These are phyloP conservation scores for Kregervanrija pseudodelftensis DNA, from an alignment of 805 yeast species.

Conservation along the genomic window DNA sequence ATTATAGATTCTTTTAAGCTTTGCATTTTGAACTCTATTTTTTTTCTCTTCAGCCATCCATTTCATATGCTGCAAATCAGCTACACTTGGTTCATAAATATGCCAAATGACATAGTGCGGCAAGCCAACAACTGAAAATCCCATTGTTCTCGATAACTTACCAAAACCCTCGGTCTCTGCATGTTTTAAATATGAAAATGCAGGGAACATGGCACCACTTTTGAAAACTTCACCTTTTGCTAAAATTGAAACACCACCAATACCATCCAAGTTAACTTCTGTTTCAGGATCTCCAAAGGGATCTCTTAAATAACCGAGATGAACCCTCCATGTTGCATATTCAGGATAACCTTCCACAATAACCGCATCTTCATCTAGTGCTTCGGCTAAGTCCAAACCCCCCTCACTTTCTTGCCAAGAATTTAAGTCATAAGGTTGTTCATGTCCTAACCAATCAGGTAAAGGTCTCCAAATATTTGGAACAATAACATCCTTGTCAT, in stretches of 20 bases:
- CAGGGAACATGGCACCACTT: slow-evolving; percentile 91
- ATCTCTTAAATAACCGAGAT: slow-evolving; percentile 87
- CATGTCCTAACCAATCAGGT: slow-evolving; percentile 80
- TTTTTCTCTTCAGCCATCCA: slow-evolving; percentile 79
- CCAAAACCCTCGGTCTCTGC: slow-evolving; percentile 99
- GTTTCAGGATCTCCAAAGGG: slow-evolving; percentile 93
- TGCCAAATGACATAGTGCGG: slow-evolving; percentile 98
- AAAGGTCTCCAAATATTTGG: slow-evolving; percentile 92
- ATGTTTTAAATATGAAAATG: slow-evolving; percentile 90
- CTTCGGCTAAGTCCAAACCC: slow-evolving; percentile 67
- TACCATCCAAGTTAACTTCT: slow-evolving; percentile 91
- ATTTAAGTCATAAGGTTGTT: slow-evolving; percentile 79
- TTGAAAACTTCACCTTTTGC: slow-evolving; percentile 83
- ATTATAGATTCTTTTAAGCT: slow-evolving; percentile 59
- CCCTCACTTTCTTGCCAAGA: slow-evolving; percentile 86
- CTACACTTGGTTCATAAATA: slow-evolving; percentile 90
- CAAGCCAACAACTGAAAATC: slow-evolving; percentile 77
- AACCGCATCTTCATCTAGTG: slow-evolving; percentile 86
- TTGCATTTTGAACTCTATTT: slow-evolving; percentile 54
- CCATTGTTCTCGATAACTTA: slow-evolving; percentile 80
- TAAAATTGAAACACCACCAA: slow-evolving; percentile 93
- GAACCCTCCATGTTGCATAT: slow-evolving; percentile 97
- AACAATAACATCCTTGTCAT: slow-evolving; percentile 84
- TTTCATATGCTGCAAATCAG: slow-evolving; percentile 78
- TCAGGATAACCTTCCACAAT: slow-evolving; percentile 98